Percentiles rank a stretch among this genome's conserved stretches.
phyloP scores from a whole-genome alignment of 2,329 filamentous ascomycete genomes.

The Dryadomyces quercus-mongolicae region DNA sequence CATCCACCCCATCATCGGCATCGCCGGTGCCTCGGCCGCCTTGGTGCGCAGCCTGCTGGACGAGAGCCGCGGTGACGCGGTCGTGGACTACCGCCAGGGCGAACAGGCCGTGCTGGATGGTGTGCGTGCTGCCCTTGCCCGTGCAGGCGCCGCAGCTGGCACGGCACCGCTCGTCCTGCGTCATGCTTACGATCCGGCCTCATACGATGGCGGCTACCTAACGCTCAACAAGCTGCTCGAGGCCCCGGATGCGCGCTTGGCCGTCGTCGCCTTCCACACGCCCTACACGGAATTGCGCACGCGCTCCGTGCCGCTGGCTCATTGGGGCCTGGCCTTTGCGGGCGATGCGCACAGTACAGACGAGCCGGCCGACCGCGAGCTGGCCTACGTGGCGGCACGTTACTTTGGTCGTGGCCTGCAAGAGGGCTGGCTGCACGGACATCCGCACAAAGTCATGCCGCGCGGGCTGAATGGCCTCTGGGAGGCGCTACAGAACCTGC shows the following conservation, averaged over 20 bases:
- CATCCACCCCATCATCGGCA: conserved; percentile 40
- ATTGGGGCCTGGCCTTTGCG: conserved; percentile 10
- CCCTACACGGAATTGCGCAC: conserved; percentile 12
- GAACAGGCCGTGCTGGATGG: conserved; percentile 28
- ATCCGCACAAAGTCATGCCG: conserved; percentile 33
- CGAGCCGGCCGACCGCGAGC: conserved; percentile 16
- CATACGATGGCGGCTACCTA: conserved; percentile 28
- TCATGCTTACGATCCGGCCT: conserved; percentile 39
- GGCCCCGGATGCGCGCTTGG: conserved; percentile 18
- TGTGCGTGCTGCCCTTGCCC: conserved; percentile 24
- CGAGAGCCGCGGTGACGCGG: conserved; percentile 31
- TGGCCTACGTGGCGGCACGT: conserved; percentile 24
- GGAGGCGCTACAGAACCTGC: conserved; percentile 35
- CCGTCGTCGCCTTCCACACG: conserved; percentile 15
- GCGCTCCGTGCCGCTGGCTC: conserved; percentile 11
- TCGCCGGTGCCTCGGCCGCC: conserved; percentile 33
- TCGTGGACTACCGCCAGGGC: conserved; percentile 42
- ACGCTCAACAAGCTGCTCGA: conserved; percentile 25
- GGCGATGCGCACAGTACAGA: conserved; percentile 12
- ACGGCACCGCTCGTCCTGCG: conserved; percentile 18
- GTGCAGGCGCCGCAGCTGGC: conserved; percentile 14
- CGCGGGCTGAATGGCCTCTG: conserved; percentile 39
- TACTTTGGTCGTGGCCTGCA: conserved; percentile 23
- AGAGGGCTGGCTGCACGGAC: conserved; percentile 30
- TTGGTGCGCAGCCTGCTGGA: conserved; percentile 35